Conservation (phyloP, 148 eudicot genomes). For the Vaccinium corymbosum region DNA sequence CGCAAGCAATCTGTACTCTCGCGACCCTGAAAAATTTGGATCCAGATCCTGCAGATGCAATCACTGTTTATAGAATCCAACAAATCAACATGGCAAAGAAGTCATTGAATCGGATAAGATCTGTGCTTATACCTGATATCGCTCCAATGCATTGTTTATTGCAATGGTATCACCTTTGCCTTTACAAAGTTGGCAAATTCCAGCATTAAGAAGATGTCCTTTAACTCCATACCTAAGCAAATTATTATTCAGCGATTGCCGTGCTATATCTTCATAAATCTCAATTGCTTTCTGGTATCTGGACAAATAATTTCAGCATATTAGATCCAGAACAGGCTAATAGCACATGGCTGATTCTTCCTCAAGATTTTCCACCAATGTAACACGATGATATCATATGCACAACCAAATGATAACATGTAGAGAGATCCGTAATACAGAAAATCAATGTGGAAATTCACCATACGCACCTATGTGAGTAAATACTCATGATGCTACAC, state of each 20-base stretch:
- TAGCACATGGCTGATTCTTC: background rate
- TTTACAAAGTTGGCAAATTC: conserved; percentile 77
- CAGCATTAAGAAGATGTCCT: conserved; percentile 85
- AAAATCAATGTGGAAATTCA: background rate
- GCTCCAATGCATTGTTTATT: conserved; percentile 53
- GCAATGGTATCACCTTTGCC: conserved; percentile 65
- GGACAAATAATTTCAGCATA: conserved; percentile 12
- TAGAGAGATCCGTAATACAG: background rate
- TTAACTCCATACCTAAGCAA: conserved; percentile 68
- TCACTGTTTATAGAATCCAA: conserved; percentile 21
- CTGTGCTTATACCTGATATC: conserved; percentile 47
- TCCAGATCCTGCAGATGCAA: conserved; percentile 45
- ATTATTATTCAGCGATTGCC: conserved; percentile 52
- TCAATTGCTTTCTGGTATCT: conserved; percentile 64
- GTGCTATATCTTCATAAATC: conserved; percentile 67
- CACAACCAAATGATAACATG: background rate
- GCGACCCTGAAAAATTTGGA: conserved; percentile 52
- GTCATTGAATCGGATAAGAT: background rate
- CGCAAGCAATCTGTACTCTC: conserved; percentile 45
- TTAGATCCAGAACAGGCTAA: background rate
- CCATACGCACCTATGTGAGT: background rate
- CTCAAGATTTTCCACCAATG: background rate
- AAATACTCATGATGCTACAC: background rate
- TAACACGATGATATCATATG: background rate
- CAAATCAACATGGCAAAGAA: background rate